These are phyloP conservation scores for Chalciporus sphaerocephalus DNA, from an alignment of 768 basidiomycete genomes.

Conservation along the genomic window DNA sequence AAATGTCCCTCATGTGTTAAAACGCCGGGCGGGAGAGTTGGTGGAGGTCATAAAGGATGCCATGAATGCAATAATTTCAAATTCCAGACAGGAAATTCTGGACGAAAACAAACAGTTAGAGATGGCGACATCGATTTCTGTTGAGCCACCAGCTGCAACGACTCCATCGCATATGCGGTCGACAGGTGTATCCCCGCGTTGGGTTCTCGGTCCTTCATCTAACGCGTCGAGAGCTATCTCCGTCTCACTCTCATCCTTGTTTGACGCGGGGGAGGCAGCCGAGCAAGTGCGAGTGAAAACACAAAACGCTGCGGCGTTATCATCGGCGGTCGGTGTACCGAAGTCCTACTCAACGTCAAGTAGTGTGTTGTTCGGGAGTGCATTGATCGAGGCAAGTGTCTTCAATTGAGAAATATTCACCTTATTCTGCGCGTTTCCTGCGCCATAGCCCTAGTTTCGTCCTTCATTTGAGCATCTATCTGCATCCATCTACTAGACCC, in stretches of 20 bases:
- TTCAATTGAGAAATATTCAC: constrained; percentile 2
- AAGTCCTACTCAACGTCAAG: constrained; percentile 25
- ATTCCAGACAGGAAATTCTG: neutral
- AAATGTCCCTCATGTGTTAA: constrained; percentile 59
- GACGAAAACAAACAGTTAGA: neutral
- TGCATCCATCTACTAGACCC: too few relatives aligned
- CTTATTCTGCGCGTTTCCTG: constrained; percentile 4
- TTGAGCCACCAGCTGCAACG: constrained; percentile 5
- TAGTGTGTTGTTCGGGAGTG: constrained; percentile 46
- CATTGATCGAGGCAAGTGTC: constrained; percentile 12
- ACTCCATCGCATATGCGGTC: neutral
- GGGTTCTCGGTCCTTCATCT: constrained; percentile 8
- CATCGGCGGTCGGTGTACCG: neutral
- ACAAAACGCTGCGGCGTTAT: neutral
- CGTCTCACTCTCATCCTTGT: constrained; percentile 26
- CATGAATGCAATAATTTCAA: constrained; percentile 24
- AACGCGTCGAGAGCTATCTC: constrained; percentile 4
- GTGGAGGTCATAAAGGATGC: constrained; percentile 55
- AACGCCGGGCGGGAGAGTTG: constrained; percentile 59
- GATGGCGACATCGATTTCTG: neutral
- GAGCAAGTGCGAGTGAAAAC: neutral
- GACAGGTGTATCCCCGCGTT: constrained; percentile 19
- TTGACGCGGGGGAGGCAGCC: constrained; percentile 10
- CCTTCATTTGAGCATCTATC: too few relatives aligned
- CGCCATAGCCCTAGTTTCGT: neutral